These are phyloP conservation scores for Sporisorium sorghi DNA, from an alignment of 1,284 basidiomycete species.

Conservation along the genomic window DNA sequence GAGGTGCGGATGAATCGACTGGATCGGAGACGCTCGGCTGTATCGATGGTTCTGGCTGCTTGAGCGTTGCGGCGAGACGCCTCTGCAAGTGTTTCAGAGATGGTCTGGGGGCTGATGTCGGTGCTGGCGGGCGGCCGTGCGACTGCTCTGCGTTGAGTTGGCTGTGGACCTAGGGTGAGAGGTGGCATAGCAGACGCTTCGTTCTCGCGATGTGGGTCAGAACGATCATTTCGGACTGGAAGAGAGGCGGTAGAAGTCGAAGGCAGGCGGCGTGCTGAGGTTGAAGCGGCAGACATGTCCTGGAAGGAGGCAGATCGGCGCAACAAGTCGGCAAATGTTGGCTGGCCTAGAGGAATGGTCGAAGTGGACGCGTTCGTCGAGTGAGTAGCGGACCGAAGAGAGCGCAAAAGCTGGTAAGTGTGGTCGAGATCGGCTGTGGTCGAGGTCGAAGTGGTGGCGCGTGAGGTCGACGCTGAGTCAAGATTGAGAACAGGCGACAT, in stretches of 20 bases:
- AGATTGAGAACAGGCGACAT: conserved; percentile 10
- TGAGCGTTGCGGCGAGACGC: conserved; percentile 37
- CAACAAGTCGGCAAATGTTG: conserved; percentile 17
- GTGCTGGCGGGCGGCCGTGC: conserved; percentile 2
- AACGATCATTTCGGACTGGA: background rate
- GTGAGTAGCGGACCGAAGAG: conserved; percentile 11
- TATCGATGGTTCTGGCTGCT: conserved; percentile 32
- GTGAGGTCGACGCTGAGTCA: background rate
- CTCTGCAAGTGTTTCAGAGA: conserved; percentile 25
- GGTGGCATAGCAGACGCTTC: background rate
- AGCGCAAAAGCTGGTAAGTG: conserved; percentile 28
- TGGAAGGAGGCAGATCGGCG: conserved; percentile 6
- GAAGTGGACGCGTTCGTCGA: background rate
- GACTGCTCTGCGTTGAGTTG: conserved; percentile 2
- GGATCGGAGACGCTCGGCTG: conserved; percentile 34
- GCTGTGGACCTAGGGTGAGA: conserved; percentile 1
- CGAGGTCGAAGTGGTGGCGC: background rate
- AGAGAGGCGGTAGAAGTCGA: background rate
- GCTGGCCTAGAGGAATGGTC: background rate
- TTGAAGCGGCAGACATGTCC: background rate
- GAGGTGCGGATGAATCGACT: conserved; percentile 35
- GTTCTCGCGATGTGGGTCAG: background rate
- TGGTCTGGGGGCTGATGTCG: conserved; percentile 14
- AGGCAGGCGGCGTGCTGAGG: background rate
- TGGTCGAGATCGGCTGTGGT: conserved; percentile 13